phyloP scores from a whole-genome alignment of 2,329 filamentous ascomycete genomes.

The Lecanicillium sp. region DNA sequence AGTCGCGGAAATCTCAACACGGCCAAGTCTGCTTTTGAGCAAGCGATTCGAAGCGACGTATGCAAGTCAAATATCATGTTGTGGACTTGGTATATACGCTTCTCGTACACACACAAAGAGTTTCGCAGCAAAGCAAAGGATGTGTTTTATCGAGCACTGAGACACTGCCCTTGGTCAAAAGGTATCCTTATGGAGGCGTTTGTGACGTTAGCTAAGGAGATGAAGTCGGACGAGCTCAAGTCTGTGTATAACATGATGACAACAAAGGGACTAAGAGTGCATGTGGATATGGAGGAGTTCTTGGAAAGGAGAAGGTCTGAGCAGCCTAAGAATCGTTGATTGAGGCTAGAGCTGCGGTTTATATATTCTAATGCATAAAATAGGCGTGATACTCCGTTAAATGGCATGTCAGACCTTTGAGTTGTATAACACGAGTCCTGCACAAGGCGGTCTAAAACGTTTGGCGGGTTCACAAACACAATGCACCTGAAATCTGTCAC shows the following conservation, averaged over 20 bases:
- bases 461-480: no score
- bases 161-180: conserved; percentile 41
- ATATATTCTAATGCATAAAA: no score
- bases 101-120: conserved; percentile 31
- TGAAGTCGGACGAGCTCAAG: conserved; percentile 40
- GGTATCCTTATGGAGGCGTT: conserved; percentile 44
- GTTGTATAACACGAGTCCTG: no score
- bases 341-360: no score
- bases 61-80: conserved; percentile 32
- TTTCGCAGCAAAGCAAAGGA: conserved; percentile 33
- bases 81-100: conserved; percentile 43
- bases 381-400: no score
- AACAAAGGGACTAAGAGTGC: conserved; percentile 40
- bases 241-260: conserved; percentile 39
- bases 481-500: no score
- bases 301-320: conserved; percentile 21
- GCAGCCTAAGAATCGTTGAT: no score
- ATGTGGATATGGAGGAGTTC: conserved; percentile 44
- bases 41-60: conserved; percentile 33
- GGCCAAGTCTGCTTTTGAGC: conserved; percentile 41
- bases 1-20: conserved; percentile 40
- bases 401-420: no score
- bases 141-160: conserved; percentile 38
- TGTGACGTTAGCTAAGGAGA: conserved; percentile 29
- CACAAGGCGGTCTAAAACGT: no score